Evolutionary conservation across 2,329 filamentous ascomycete species (phyloP).

Genomic region (Plectosphaerella cucumerina): DNA sequence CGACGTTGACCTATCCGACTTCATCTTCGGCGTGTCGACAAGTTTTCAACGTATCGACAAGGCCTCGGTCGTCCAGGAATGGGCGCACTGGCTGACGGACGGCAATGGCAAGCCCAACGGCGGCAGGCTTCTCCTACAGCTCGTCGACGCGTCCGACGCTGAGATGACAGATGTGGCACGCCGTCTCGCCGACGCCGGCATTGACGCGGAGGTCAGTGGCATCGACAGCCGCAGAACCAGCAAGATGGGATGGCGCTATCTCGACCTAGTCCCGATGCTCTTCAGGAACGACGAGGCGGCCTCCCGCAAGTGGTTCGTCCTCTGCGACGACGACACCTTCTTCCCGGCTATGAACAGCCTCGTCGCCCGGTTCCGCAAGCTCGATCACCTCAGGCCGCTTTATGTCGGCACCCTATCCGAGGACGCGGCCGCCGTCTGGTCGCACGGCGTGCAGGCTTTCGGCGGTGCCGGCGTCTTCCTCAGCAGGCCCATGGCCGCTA

Average conservation of each 20-base stretch:
- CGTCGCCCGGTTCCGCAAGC: constrained; percentile 37
- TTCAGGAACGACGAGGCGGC: constrained; percentile 38
- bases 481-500: constrained; percentile 26
- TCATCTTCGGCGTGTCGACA: constrained; percentile 48
- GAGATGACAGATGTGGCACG: constrained; percentile 35
- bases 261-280: constrained; percentile 40
- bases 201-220: constrained; percentile 44
- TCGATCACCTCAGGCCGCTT: constrained; percentile 42
- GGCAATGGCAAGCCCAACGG: constrained; percentile 43
- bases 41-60: constrained; percentile 42
- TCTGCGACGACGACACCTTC: constrained; percentile 57
- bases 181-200: constrained; percentile 33
- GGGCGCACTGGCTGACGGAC: constrained; percentile 48
- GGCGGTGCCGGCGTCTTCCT: constrained; percentile 41
- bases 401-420: constrained; percentile 58
- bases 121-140: constrained; percentile 40
- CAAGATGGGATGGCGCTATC: constrained; percentile 46
- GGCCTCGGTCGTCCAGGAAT: constrained; percentile 40
- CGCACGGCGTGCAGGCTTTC: constrained; percentile 55
- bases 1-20: constrained; percentile 40
- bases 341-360: constrained; percentile 51
- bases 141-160: constrained; percentile 39
- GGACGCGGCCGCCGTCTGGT: constrained; percentile 43
- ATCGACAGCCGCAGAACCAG: constrained; percentile 32
- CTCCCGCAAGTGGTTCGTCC: constrained; percentile 46